Evolutionary conservation across 2,329 filamentous ascomycete species (phyloP).

Genomic region (Fusarium scirpi): DNA sequence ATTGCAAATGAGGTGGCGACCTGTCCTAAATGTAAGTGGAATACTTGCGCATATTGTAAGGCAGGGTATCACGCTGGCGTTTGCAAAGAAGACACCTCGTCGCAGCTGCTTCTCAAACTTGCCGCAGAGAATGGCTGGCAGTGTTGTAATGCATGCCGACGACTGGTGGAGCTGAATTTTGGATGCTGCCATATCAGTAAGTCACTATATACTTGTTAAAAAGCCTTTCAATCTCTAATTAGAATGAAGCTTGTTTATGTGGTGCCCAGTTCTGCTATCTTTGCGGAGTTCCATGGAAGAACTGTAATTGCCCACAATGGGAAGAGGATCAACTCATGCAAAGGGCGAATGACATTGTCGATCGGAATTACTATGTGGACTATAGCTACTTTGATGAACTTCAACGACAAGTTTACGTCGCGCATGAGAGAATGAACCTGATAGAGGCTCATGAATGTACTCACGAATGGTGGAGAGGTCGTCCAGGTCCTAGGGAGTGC

Average conservation of each 20-base stretch:
- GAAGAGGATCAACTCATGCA: slow-evolving; percentile 49
- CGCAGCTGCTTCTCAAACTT: slow-evolving; percentile 56
- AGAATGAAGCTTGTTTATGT: slow-evolving; percentile 57
- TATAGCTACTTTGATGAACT: background rate
- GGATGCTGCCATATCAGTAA: slow-evolving; percentile 71
- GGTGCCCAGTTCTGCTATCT: slow-evolving; percentile 62
- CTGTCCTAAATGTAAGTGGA: slow-evolving; percentile 57
- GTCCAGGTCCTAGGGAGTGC: slow-evolving; percentile 53
- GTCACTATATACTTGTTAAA: background rate
- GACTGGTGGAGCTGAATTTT: slow-evolving; percentile 59
- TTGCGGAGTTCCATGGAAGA: slow-evolving; percentile 59
- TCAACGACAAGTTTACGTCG: background rate
- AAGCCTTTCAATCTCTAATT: background rate
- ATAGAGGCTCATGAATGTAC: slow-evolving; percentile 55
- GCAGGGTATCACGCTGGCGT: slow-evolving; percentile 56
- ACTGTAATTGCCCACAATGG: slow-evolving; percentile 55
- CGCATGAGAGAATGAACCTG: slow-evolving; percentile 15
- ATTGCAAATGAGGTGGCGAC: slow-evolving; percentile 52
- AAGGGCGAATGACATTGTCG: slow-evolving; percentile 51
- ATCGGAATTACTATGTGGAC: slow-evolving; percentile 31
- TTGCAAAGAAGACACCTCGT: slow-evolving; percentile 58
- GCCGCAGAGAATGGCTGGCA: slow-evolving; percentile 62
- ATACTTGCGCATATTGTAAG: slow-evolving; percentile 67
- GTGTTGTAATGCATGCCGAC: slow-evolving; percentile 59
- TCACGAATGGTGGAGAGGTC: slow-evolving; percentile 53